A percentile compares a stretch with the other conserved stretches of the same genome.
Conservation (phyloP, 1,284 basidiomycete species). For the Erythrobasidium hasegawianum region DNA sequence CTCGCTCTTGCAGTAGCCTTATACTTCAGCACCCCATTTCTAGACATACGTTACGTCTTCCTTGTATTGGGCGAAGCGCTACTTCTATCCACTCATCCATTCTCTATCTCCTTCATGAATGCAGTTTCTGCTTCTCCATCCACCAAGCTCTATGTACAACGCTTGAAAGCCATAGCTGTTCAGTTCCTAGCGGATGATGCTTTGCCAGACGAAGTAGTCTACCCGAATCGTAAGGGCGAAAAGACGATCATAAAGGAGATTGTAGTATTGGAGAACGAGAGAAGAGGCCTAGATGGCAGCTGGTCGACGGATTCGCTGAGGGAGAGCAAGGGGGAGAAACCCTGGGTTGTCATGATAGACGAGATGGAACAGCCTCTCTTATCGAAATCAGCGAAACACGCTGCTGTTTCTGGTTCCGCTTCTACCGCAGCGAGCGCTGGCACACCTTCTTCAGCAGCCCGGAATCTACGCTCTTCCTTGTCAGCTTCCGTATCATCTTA, state of each 20-base stretch:
- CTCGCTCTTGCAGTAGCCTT: constrained; percentile 25
- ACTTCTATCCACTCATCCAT: constrained; percentile 41
- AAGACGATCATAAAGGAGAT: constrained; percentile 18
- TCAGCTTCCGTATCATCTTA: background rate
- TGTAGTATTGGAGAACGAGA: constrained; percentile 27
- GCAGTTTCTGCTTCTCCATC: constrained; percentile 12
- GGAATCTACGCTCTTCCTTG: background rate
- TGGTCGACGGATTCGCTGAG: constrained; percentile 21
- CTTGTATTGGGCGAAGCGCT: constrained; percentile 38
- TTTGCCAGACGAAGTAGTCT: constrained; percentile 9
- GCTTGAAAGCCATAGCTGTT: background rate
- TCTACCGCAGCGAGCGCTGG: background rate
- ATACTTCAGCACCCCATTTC: constrained; percentile 32
- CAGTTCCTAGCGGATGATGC: constrained; percentile 27
- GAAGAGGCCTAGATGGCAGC: constrained; percentile 24
- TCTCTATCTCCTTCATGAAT: constrained; percentile 26
- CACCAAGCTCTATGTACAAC: constrained; percentile 4
- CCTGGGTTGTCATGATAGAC: constrained; percentile 22
- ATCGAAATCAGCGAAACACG: background rate
- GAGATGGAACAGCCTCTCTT: constrained; percentile 4
- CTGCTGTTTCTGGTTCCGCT: background rate
- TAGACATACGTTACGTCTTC: constrained; percentile 40
- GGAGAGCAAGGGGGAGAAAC: constrained; percentile 6
- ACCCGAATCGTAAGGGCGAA: constrained; percentile 22
- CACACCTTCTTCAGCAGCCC: background rate